Base-by-base conservation (phyloP, 225 moss, liverwort and hornwort genomes). In the Physcomitrellopsis africana region DNA sequence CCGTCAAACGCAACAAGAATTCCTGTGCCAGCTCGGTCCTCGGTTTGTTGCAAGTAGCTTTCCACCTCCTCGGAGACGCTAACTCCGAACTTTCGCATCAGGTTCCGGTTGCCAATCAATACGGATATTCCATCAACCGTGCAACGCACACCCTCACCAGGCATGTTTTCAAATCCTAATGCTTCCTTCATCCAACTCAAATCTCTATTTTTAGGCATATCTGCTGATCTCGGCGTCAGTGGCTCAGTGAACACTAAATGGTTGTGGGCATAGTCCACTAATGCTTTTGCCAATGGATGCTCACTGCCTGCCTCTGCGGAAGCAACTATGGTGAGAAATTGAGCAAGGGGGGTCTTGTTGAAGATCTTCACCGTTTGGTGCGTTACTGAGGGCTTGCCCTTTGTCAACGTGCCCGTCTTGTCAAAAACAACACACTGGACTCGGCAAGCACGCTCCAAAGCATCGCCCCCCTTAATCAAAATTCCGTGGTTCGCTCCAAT, bases 221-320 rank as follows among this genome's bases (percentile, higher is more conserved):
- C 71, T 37, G 87, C 87, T 47, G 81, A 74, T 47, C 77, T 84
- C 29, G 29, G 29, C 29, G 29, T 29, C 8, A 74, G 23, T 0
- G 92, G 80, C 11, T 79, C 80, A 9, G 81, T 70, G 69, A 85
- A 89, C n/a, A 93, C 93, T 67, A 96, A 60, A 70, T 90, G 92
- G 46, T 92, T 87, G 61, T 92, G 87, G 0, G 92, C 90, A 27
- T 96, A 92, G 65, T 96, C 92, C 72, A 96, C 85, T 17, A 96
- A 65, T 14, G 95, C 91, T 75, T 89, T 93, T 14, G 93, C 91
- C 67, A 97, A 53, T 3, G 94, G 91, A 73, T 97, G 96, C 83
- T 97, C 94, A 77, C 94, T 97, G 29, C 83, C 82, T 11, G 86
- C 86, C 91, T 97, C 96, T 9, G 94, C 92, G 4, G 94, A 92